Evolutionary conservation across 495 filamentous ascomycete genomes (phyloP), one percentile per base, ranked within the genome.

Genomic region (Neurospora cerealis): DNA sequence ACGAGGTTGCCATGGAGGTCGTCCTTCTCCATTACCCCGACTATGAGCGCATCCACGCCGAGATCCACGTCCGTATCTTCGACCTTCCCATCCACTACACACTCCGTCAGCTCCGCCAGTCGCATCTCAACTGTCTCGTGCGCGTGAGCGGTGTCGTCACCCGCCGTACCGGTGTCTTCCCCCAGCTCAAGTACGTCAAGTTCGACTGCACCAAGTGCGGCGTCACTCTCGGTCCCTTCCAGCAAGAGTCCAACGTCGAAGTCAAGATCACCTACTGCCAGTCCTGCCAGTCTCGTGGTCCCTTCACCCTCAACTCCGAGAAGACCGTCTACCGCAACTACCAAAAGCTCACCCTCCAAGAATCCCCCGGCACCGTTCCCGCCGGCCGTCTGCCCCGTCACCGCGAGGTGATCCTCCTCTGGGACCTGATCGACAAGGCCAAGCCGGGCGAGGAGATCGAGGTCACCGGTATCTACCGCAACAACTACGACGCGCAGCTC

Each of bases 301-400:
- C 96, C 2, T 99, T 99, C 82, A 96, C 92, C 9, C 86, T 99
- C 75, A 98, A 98, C 84, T 93, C 93, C 3, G 96, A 99, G 83
- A 95, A 97, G 87, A 99, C 96, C 0, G 92, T 99, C n/a, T 99
- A 98, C 85, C 91, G 96, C 70, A 99, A 99, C 81, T 99, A 97
- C 85, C 96, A 99, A 80, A 98, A 97, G 78, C 85, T 99, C 79
- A 99, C 96, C 2, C 88, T 99, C 11, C 96, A 99, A 81, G 96
- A 99, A 82, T 96, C 96, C 2, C 96, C 96, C 32, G 96, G 96
- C 44, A 98, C 96, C 2, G 96, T 99, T 13, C 96, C 96, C 19
- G 94, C 96, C 41, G 96, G 96, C 75, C 94, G 96, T 83, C 91
- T 99, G 41, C 96, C 96, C 4, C 91, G 96, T 38, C 94, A 97